Base-by-base conservation (phyloP, 208 protist genomes). In the Crithidia brevicula region DNA sequence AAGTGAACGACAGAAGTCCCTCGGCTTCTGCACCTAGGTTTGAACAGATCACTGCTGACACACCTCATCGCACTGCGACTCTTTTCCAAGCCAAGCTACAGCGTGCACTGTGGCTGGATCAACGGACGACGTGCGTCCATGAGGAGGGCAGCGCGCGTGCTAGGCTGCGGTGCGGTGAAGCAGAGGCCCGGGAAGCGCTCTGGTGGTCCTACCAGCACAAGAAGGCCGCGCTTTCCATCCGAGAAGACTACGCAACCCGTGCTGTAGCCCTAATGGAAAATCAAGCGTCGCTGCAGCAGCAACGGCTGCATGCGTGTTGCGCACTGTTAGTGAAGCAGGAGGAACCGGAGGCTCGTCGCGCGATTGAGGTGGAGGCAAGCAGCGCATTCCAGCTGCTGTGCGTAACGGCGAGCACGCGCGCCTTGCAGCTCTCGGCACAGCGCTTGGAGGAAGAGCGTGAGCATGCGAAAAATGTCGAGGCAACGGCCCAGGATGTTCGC, bases 61-160 rank as follows among this genome's bases (percentile, higher is more conserved):
- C 67, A 18, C 54, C 30, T 2, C 49, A 31, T 23, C 38, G 15
- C 34, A 63, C 38, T 4, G 30, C 54, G 11, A 40, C 53, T 3
- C 52, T 75, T 22, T 50, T 68, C 33, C 74, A 72, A 30, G 51
- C 62, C 4, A 72, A 68, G 28, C 68, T 80, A 4, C 62, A 69
- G n/a, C 61, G 23, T 15, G 60, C 61, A 13, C n/a, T 69, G 47
- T 64, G 60, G 45, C 54, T 75, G 40, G 69, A 75, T 34, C 52
- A 69, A 46, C 36, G 49, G 25, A 64, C 54, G 28, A 43, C 45
- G 16, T 46, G 65, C 46, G 22, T 6, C 18, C 40, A 67, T 18
- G 47, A 30, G 4, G 69, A 75, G 45, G 27, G 60, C 8, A 49
- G 47, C 18, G 30, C 42, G 25, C 51, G 69, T 2, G 59, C 69